A percentile compares a stretch with the other conserved stretches of the same genome.
These are phyloP conservation scores for Helotiales sp. DNA, from an alignment of 2,329 filamentous ascomycete genomes.

Conservation along the genomic window DNA sequence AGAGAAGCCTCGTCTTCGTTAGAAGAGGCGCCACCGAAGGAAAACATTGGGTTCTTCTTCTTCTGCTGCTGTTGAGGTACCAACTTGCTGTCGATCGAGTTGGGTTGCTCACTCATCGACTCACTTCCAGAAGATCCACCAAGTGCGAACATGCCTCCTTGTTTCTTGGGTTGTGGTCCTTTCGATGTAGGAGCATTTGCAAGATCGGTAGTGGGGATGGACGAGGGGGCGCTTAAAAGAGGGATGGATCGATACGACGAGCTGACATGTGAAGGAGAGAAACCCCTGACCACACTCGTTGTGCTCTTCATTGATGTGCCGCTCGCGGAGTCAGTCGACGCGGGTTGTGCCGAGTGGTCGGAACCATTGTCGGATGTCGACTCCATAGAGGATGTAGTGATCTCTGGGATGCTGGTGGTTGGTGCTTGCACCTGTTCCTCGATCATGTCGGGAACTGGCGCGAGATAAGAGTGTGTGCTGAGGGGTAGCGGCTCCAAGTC, in stretches of 20 bases:
- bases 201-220: constrained; percentile 53
- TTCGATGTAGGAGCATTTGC: constrained; percentile 46
- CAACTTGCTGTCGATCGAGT: constrained; percentile 28
- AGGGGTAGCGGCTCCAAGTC: constrained; percentile 58
- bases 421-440: constrained; percentile 39
- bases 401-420: constrained; percentile 44
- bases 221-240: constrained; percentile 37
- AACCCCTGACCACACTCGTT: constrained; percentile 78
- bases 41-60: constrained; percentile 66
- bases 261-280: constrained; percentile 74
- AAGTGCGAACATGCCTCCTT: constrained; percentile 54
- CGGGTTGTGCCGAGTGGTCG: constrained; percentile 32
- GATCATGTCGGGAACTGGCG: constrained; percentile 44
- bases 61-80: constrained; percentile 23
- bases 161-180: constrained; percentile 60
- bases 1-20: constrained; percentile 82
- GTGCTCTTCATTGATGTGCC: constrained; percentile 37
- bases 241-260: constrained; percentile 60
- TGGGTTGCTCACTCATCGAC: constrained; percentile 35
- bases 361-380: constrained; percentile 32
- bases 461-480: constrained; percentile 35
- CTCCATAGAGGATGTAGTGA: constrained; percentile 50
- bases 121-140: constrained; percentile 40
- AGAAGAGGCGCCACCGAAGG: constrained; percentile 77
- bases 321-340: constrained; percentile 39